Evolutionary conservation across 176 grass and related monocot genomes (phyloP), one percentile per base, ranked within the genome.

Genomic region (Rhynchospora pubera): DNA sequence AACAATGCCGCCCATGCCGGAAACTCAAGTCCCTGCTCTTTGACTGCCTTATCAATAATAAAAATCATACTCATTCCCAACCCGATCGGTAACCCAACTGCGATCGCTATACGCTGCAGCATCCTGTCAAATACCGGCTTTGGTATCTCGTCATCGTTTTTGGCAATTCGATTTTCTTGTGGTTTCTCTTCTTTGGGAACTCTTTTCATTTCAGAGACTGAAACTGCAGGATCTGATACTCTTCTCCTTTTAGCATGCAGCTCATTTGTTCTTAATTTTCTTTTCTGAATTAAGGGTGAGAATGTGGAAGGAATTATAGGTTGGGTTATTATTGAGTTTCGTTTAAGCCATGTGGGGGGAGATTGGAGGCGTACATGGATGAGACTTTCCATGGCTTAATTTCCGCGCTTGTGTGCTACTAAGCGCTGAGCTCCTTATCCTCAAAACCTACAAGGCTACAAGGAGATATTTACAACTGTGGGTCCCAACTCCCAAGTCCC

Each of bases 91-190:
- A 83, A 24, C 32, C 90, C 92, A 12, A 97, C 90, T 3, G 74
- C 53, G 83, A 94, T 43, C 11, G 87, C 16, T 83, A 97, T 93
- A 50, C 95, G 85, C 9, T 72, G 87, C 9, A 94, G 47, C 86
- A 97, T 94, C 72, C 92, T 86, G 73, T 97, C 77, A 84, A 94
- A 93, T 56, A 97, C 88, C 6, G 42, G 64, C 82, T 92, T 81
- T 22, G 95, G 95, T 10, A 94, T 79, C 85, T 92, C 91, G 3
- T 97, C 92, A 14, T 91, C 87, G 2, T 65, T 85, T 1, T 16
- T 7, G 4, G 46, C 52, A 14, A 57, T 63, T 42, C 2, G 10
- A 11, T 22, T 50, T 50, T 56, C 24, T 39, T 28, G 55, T 22
- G 24, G n/a, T 79, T 45, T 43, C 43, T 28, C 44, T 56, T 78